Conservation (phyloP, 2,329 filamentous ascomycete genomes). For the Talaromyces rugulosus region DNA sequence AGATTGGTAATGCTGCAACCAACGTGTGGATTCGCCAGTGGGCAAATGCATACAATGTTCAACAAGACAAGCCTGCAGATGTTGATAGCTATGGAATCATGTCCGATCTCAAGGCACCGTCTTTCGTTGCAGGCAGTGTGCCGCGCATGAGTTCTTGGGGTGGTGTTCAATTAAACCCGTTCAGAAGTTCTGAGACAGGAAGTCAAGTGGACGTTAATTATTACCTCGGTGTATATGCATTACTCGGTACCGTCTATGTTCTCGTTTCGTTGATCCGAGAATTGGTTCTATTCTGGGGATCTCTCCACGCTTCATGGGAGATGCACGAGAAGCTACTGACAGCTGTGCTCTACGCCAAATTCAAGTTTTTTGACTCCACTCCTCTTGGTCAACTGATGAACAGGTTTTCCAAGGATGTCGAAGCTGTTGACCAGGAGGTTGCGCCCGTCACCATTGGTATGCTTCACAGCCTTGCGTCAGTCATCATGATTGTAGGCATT, state of each 20-base stretch:
- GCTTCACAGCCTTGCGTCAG: slow-evolving; percentile 61
- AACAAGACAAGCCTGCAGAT: slow-evolving; percentile 30
- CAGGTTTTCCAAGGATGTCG: slow-evolving; percentile 95
- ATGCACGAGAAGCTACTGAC: slow-evolving; percentile 77
- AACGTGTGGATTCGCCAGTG: slow-evolving; percentile 94
- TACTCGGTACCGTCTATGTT: slow-evolving; percentile 73
- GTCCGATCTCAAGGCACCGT: slow-evolving; percentile 32
- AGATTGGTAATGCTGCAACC: slow-evolving; percentile 79
- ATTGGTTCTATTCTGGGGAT: slow-evolving; percentile 86
- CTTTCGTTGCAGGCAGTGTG: slow-evolving; percentile 33
- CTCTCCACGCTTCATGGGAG: slow-evolving; percentile 77
- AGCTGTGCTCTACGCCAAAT: slow-evolving; percentile 80
- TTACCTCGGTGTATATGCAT: slow-evolving; percentile 77
- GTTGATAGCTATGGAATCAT: slow-evolving; percentile 40
- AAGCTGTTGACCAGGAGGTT: slow-evolving; percentile 92
- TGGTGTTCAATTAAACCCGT: slow-evolving; percentile 24
- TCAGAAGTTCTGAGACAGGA: slow-evolving; percentile 16
- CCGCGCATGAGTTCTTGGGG: slow-evolving; percentile 29
- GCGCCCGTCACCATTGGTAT: slow-evolving; percentile 82
- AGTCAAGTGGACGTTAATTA: slow-evolving; percentile 71
- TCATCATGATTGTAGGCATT: slow-evolving; percentile 80
- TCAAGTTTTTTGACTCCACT: slow-evolving; percentile 96
- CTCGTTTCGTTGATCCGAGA: slow-evolving; percentile 79
- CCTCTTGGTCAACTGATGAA: slow-evolving; percentile 97
- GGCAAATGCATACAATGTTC: slow-evolving; percentile 78